phyloP scores from a whole-genome alignment of 345 rosid species.

The Clausena lansium region DNA sequence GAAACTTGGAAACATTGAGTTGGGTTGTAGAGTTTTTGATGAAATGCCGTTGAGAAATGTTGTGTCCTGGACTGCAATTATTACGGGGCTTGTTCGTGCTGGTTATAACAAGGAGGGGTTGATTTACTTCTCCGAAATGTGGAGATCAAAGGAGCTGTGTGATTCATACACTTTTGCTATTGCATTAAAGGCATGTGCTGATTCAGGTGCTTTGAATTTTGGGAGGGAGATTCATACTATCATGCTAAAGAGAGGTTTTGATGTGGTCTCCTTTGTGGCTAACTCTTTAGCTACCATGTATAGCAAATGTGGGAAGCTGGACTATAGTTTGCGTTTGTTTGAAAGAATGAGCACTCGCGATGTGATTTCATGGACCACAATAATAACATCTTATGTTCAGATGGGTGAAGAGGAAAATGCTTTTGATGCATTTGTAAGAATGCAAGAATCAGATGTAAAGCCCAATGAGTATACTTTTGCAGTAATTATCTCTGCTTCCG shows the following conservation, averaged over 20 bases:
- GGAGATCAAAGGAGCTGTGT: conserved; percentile 39
- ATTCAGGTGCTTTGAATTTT: conserved; percentile 44
- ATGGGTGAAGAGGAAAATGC: conserved; percentile 61
- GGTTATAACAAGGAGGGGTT: conserved; percentile 56
- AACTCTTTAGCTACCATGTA: conserved; percentile 75
- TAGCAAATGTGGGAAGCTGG: conserved; percentile 71
- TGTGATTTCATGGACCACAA: conserved; percentile 84
- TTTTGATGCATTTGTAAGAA: conserved; percentile 46
- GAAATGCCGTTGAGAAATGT: conserved; percentile 68
- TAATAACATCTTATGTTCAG: conserved; percentile 56
- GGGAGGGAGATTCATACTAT: conserved; percentile 83
- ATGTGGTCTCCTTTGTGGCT: conserved; percentile 50
- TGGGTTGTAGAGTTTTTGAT: conserved; percentile 54
- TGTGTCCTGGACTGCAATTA: conserved; percentile 81
- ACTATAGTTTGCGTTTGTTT: conserved; percentile 52
- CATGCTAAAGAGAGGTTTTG: conserved; percentile 53
- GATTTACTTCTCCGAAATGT: conserved; percentile 64
- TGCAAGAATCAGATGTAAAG: conserved; percentile 50
- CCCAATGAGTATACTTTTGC: conserved; percentile 79
- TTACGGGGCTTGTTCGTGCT: conserved; percentile 68
- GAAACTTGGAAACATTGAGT: conserved; percentile 45
- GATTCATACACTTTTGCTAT: conserved; percentile 61
- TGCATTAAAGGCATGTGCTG: conserved; percentile 80
- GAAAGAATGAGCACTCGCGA: conserved; percentile 55
- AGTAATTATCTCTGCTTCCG: conserved; percentile 60